These are phyloP conservation scores for Solanum infundibuliforme DNA, from an alignment of 257 asterid genomes.

Conservation along the genomic window DNA sequence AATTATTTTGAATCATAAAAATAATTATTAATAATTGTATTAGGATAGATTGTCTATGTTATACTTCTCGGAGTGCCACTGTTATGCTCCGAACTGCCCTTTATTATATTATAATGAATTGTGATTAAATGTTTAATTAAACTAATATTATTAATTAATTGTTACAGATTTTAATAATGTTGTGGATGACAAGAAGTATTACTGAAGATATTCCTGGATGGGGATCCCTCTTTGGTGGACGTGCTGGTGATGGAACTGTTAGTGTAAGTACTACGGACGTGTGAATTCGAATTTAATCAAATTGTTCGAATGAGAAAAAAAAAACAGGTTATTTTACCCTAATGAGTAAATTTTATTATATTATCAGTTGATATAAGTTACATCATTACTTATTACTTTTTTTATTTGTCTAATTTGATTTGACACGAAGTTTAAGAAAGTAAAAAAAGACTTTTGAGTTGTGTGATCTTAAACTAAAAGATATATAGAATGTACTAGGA, in stretches of 20 bases:
- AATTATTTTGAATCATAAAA: fast-evolving
- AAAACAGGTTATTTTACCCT: too few species aligned
- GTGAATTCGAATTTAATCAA: not conserved
- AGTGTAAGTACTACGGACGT: slow-evolving; percentile 31
- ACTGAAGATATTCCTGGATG: slow-evolving; percentile 92
- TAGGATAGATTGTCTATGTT: fast-evolving
- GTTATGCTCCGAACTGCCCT: not conserved
- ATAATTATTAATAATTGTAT: not conserved
- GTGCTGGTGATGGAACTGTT: slow-evolving; percentile 90
- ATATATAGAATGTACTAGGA: not conserved
- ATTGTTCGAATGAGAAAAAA: too few species aligned
- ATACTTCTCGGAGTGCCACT: too few species aligned
- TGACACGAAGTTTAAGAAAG: too few species aligned
- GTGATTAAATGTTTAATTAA: not conserved
- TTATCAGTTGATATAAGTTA: too few species aligned
- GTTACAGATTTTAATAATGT: slow-evolving; percentile 37
- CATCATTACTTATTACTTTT: too few species aligned
- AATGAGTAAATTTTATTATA: not conserved
- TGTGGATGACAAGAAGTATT: slow-evolving; percentile 93
- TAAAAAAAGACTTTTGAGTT: too few species aligned
- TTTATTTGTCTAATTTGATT: too few species aligned
- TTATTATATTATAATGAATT: not conserved
- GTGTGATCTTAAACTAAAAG: too few species aligned
- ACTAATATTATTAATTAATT: not conserved
- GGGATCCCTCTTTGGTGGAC: slow-evolving; percentile 69